Conservation (phyloP, 768 basidiomycete genomes). For the Phaeotremella skinneri region DNA sequence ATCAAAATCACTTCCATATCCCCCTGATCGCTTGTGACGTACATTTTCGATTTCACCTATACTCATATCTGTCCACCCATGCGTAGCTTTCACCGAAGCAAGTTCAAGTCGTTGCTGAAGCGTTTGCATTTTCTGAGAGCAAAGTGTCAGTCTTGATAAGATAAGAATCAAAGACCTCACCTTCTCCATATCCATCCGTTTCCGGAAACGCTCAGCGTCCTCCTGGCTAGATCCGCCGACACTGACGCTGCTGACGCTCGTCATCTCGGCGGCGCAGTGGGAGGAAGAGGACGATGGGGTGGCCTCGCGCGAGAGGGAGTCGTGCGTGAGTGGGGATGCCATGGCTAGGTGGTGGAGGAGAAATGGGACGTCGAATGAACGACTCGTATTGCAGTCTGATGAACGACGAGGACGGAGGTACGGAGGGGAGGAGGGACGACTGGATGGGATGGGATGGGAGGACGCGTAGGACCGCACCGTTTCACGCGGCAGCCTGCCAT, state of each 20-base stretch:
- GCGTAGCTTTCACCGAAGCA: slow-evolving; percentile 42
- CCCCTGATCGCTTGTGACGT: slow-evolving; percentile 2
- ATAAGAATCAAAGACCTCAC: no score
- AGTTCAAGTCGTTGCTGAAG: slow-evolving; percentile 44
- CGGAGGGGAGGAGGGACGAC: no score
- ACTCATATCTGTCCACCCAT: slow-evolving; percentile 44
- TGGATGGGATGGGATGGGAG: no score
- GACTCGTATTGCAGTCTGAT: no score
- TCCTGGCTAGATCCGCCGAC: slow-evolving; percentile 12
- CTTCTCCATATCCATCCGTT: slow-evolving; percentile 48
- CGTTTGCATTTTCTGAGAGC: slow-evolving; percentile 33
- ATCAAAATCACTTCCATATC: neutral
- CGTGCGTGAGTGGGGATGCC: slow-evolving; percentile 3
- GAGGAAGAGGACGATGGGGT: slow-evolving; percentile 1
- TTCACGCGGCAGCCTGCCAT: no score
- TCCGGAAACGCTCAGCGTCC: slow-evolving; percentile 40
- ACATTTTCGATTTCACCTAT: slow-evolving; percentile 43
- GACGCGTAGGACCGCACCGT: no score
- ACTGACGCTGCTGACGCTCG: slow-evolving; percentile 7
- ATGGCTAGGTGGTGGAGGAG: no score
- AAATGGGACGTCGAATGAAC: no score
- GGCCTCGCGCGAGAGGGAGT: neutral
- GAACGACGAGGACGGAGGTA: no score
- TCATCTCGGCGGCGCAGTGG: neutral
- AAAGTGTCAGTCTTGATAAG: neutral